Conservation (phyloP, 768 basidiomycete species). For the Amanita phalloides region DNA sequence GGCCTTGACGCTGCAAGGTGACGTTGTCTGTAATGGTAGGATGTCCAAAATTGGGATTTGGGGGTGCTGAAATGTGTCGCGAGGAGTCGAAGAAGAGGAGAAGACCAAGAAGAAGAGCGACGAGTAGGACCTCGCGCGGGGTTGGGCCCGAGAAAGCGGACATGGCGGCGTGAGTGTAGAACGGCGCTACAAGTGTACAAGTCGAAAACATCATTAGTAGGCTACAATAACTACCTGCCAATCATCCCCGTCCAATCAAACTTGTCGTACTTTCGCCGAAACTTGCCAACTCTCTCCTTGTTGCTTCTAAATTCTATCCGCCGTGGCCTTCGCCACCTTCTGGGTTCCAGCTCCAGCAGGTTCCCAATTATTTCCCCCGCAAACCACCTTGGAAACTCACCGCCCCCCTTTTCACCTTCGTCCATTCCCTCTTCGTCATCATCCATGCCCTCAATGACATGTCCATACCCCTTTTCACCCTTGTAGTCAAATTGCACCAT, state of each 20-base stretch:
- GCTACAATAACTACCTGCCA: conserved; percentile 9
- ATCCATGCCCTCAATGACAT: conserved; percentile 90
- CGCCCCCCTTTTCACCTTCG: conserved; percentile 85
- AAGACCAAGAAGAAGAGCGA: conserved; percentile 8
- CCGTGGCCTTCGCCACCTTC: conserved; percentile 76
- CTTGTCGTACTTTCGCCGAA: conserved; percentile 67
- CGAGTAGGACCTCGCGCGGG: conserved; percentile 10
- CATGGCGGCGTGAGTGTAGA: neutral
- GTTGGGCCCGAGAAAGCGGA: conserved; percentile 7
- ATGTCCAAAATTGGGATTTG: neutral
- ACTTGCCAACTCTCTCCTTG: conserved; percentile 54
- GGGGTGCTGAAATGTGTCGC: neutral
- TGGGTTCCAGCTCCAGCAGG: conserved; percentile 75
- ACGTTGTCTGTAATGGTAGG: conserved; percentile 1
- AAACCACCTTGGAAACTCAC: conserved; percentile 89
- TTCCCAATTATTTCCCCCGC: conserved; percentile 93
- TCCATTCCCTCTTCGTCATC: conserved; percentile 50
- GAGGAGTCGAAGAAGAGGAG: conserved; percentile 7
- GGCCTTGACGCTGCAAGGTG: neutral
- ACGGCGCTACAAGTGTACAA: no score
- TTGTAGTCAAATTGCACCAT: conserved; percentile 99
- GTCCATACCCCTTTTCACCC: conserved; percentile 95
- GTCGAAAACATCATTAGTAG: no score
- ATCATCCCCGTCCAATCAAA: conserved; percentile 80
- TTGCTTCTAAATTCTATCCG: conserved; percentile 62